Base-by-base conservation (phyloP, 768 basidiomycete species). In the Hericium erinaceus region DNA sequence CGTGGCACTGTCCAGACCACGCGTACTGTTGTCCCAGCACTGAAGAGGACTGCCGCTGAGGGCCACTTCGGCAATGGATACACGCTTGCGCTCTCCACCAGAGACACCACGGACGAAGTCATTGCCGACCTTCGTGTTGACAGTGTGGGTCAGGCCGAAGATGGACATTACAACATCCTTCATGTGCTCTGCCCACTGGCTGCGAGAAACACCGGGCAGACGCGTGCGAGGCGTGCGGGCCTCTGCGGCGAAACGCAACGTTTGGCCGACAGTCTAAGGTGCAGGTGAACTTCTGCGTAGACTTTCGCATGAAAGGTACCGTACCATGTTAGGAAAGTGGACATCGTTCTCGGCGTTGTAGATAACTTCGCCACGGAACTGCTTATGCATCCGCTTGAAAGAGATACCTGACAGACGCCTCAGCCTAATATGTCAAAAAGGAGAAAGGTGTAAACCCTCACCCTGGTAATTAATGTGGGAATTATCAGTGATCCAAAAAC, bases 271-370 rank as follows among this genome's bases (percentile, higher is more conserved):
- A 6, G 87, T 89, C 41, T 44, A 44, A 12, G 8, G 15, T 9
- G 41, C 10, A 18, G 6, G 55, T 95, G 72, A 1, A 89, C 91
- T 0, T 90, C 6, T 18, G 41, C 41, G 0, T 1, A 44, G 41
- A 15, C 26, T 26, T 44, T 44, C 9, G 41, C 41, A 44, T 44
- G 13, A 33, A 33, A 33, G 33, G 7, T 10, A 33, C 33, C 41
- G 15, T 18, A 44, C 41, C 24, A 95, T 76, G 12, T 87, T 89
- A 7, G 92, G 87, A 62, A 93, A 88, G 67, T 92, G 91, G 1
- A 88, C 75, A 66, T 95, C 91, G 63, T 92, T 91, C 72, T 90
- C 91, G 0, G 89, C 87, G 59, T 80, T 85, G 67, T 90, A 92
- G 56, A 81, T 80, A 2, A 90, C 84, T 64, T 91, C 91, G 15